Evolutionary conservation across 106 monocot species (phyloP).

Genomic region (Apostasia shenzhenica): DNA sequence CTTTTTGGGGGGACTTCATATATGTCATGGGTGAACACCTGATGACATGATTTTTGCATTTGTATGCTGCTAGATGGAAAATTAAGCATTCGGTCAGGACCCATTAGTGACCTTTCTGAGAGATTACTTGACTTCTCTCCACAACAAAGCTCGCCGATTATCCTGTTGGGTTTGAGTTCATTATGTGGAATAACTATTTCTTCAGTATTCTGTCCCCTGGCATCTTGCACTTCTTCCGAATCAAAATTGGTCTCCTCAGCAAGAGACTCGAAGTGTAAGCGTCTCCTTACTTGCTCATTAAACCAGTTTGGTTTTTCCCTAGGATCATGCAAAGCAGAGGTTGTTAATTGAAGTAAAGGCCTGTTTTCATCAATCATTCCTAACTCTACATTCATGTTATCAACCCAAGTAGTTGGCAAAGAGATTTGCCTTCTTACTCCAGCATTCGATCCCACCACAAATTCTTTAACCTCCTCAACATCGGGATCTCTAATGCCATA

Average conservation of each 20-base stretch:
- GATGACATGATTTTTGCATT: not conserved
- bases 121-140: not conserved
- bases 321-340: not conserved
- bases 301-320: conserved; percentile 15
- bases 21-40: conserved; percentile 8
- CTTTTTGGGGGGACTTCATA: conserved; percentile 12
- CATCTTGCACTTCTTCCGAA: not conserved
- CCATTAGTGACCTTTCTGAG: not conserved
- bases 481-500: conserved; percentile 1
- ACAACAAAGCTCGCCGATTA: too few species aligned
- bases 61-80: conserved; percentile 1
- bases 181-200: not conserved
- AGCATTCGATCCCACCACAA: not conserved
- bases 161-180: not conserved
- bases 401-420: conserved; percentile 5
- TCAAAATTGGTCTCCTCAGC: conserved; percentile 8
- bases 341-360: not conserved
- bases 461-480: not conserved
- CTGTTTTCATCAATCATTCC: conserved; percentile 10
- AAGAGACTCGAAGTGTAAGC: not conserved
- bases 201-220: too few species aligned
- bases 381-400: conserved; percentile 15
- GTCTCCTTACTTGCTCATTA: not conserved
- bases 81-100: conserved; percentile 11
- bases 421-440: conserved; percentile 11